Percentiles rank a stretch among this genome's conserved stretches.
These are phyloP conservation scores for Perilla frutescens DNA, from an alignment of 257 asterid genomes.

Conservation along the genomic window DNA sequence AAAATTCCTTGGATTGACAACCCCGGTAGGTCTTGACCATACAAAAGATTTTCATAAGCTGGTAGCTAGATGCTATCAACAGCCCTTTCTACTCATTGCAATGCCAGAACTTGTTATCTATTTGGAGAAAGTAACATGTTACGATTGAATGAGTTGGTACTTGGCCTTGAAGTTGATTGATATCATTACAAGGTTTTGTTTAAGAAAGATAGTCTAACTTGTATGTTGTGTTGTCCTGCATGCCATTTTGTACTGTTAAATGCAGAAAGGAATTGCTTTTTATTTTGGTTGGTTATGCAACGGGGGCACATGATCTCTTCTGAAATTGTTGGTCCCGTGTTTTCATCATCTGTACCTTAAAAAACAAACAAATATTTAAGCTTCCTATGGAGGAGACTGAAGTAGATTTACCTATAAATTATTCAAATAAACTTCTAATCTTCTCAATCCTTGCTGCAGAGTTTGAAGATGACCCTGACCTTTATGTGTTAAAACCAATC, in stretches of 20 bases:
- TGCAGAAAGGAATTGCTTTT: neutral
- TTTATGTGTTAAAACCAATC: conserved; percentile 28
- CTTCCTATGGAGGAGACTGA: neutral
- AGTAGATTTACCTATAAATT: neutral
- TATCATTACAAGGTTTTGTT: neutral
- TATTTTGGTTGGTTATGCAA: neutral
- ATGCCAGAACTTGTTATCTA: neutral
- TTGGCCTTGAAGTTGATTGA: neutral
- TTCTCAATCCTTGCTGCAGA: conserved; percentile 19
- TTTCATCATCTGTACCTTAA: neutral
- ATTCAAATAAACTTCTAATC: conserved; percentile 23
- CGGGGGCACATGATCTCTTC: neutral
- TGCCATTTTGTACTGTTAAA: neutral
- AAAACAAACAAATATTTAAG: neutral
- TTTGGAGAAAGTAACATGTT: neutral
- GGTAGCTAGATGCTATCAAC: neutral
- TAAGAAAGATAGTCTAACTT: neutral
- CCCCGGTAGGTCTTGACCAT: conserved; percentile 61
- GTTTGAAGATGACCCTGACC: conserved; percentile 33
- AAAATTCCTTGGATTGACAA: conserved; percentile 90
- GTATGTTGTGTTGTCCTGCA: neutral
- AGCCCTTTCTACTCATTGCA: neutral
- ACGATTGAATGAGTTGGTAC: neutral
- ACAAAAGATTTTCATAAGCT: neutral
- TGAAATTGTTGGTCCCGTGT: neutral